Percentiles rank a stretch among this genome's conserved stretches.
phyloP scores from a whole-genome alignment of 352 stramenopile genomes.

The Phytophthora parvispora region DNA sequence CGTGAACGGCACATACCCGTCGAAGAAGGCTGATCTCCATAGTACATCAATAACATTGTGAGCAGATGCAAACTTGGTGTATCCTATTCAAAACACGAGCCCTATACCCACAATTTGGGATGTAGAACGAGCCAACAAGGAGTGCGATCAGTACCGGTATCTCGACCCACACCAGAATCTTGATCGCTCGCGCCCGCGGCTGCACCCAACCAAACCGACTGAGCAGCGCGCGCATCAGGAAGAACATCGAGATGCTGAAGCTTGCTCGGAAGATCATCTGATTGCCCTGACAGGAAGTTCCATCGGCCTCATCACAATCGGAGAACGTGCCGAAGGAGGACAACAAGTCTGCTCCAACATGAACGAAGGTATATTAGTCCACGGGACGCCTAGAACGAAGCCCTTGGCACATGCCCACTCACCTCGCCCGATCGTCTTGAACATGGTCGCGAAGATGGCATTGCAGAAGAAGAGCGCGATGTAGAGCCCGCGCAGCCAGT shows the following conservation, averaged over 20 bases:
- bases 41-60: neutral
- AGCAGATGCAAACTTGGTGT: neutral
- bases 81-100: neutral
- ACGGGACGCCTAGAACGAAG: too few relatives aligned
- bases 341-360: slow-evolving; percentile 28
- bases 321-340: slow-evolving; percentile 72
- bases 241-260: slow-evolving; percentile 72
- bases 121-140: slow-evolving; percentile 79
- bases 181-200: slow-evolving; percentile 31
- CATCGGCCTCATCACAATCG: slow-evolving; percentile 51
- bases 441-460: slow-evolving; percentile 69
- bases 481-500: slow-evolving; percentile 58
- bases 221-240: slow-evolving; percentile 56
- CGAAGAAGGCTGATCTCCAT: slow-evolving; percentile 61
- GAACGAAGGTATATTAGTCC: neutral
- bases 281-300: slow-evolving; percentile 65
- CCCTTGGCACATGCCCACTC: neutral
- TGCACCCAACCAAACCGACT: slow-evolving; percentile 51
- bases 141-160: slow-evolving; percentile 58
- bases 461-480: slow-evolving; percentile 82
- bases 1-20: slow-evolving; percentile 65
- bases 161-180: slow-evolving; percentile 49
- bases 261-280: slow-evolving; percentile 80
- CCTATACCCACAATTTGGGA: slow-evolving; percentile 58
- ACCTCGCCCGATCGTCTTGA: slow-evolving; percentile 76